phyloP scores from a whole-genome alignment of 148 eudicot genomes.

The Mesembryanthemum crystallinum region DNA sequence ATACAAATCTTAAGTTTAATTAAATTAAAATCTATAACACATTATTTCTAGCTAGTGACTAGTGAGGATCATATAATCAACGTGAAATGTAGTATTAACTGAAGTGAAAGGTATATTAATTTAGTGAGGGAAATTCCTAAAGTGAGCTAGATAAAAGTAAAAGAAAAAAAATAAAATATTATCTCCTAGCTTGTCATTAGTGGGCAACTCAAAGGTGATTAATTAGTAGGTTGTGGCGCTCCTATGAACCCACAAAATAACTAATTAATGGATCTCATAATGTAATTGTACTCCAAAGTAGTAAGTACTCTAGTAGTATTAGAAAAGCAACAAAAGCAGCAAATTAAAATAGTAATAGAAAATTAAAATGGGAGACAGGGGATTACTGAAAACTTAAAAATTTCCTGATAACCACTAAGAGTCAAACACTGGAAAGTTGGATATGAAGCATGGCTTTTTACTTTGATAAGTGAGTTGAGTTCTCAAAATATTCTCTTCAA shows the following conservation, averaged over 20 bases:
- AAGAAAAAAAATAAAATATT: not conserved
- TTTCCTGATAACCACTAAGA: slow-evolving; percentile 26
- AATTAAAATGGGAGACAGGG: not conserved
- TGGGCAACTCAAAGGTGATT: not conserved
- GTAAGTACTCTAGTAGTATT: slow-evolving; percentile 1
- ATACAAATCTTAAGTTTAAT: too few relatives aligned
- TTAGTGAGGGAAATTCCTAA: too few relatives aligned
- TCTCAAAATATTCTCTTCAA: not conserved
- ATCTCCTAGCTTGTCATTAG: too few relatives aligned
- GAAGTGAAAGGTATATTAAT: too few relatives aligned
- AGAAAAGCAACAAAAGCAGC: not conserved
- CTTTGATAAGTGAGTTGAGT: slow-evolving; percentile 25
- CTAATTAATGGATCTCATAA: not conserved
- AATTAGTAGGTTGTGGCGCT: slow-evolving; percentile 2
- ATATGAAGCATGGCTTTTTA: slow-evolving; percentile 20
- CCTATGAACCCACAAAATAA: not conserved
- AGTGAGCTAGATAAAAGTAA: too few relatives aligned
- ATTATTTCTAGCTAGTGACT: too few relatives aligned
- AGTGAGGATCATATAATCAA: too few relatives aligned
- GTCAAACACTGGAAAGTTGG: slow-evolving; percentile 14
- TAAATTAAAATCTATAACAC: too few relatives aligned
- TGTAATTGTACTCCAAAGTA: not conserved
- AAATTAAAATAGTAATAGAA: not conserved
- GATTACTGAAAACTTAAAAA: not conserved
- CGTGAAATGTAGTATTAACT: too few relatives aligned